Evolutionary conservation across 2,329 filamentous ascomycete genomes (phyloP), one percentile per base, ranked within the genome.

Genomic region (Aspergillus sojae): DNA sequence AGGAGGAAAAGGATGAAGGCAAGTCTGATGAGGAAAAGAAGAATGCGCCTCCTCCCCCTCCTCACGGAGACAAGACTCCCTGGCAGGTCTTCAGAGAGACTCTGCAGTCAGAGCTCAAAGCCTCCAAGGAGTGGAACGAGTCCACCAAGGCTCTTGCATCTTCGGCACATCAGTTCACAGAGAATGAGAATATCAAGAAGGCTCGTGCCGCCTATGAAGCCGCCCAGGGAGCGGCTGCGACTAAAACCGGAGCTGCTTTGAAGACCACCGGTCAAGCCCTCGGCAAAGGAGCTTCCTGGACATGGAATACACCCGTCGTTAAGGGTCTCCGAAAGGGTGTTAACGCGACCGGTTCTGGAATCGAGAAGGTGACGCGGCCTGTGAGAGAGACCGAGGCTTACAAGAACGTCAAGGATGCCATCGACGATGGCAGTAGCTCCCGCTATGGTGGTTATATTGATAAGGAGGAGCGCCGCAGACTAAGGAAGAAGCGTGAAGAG

Each of bases 81-180:
- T 98, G 95, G 94, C 93, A 98, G 78, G 95, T 99, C 36, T 99
- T 99, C 82, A 92, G 92, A 74, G 95, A 99, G 76, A 99, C 95
- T n/a, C 88, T 99, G 80, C 88, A 92, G 78, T 86, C 85, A 62
- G 95, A 99, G 80, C 96, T 99, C 81, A 93, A 97, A 79, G 91
- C 93, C 58, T 98, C 94, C 19, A 97, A 98, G 77, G 95, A 99
- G 78, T 99, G 95, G 95, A 97, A 99, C 75, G 95, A 99, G 76
- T 96, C 93, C 50, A 99, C 94, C 48, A 98, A 99, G 82, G 92
- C 95, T 69, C 86, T 99, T 48, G 91, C 92, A 21, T 92, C 92
- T 56, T 92, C 91, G 6, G 93, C 94, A 21, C 91, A 97, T 75
- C 89, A 97, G 73, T 95, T 99, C 75, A 90, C 90, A 36, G 94